Evolutionary conservation across 108 stramenopile genomes (phyloP).

Genomic region (Thalassiosira profunda): DNA sequence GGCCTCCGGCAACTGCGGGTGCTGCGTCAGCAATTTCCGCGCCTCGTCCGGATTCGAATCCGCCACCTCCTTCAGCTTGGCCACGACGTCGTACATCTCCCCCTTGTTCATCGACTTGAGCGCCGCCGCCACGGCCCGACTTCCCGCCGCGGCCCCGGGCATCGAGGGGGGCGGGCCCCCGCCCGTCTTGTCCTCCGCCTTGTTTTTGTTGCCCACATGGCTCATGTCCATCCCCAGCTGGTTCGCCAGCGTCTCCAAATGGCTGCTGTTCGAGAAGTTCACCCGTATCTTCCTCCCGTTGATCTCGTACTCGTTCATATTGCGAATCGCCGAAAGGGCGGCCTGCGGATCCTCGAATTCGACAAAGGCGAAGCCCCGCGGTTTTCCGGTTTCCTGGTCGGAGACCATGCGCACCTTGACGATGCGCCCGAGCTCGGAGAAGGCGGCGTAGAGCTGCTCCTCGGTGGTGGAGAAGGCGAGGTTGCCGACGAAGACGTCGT

Average conservation of each 20-base stretch:
- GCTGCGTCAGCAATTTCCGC: slow-evolving; percentile 75
- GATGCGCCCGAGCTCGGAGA: slow-evolving; percentile 91
- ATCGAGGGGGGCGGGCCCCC: slow-evolving; percentile 12
- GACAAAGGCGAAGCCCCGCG: slow-evolving; percentile 97
- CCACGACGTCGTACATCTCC: slow-evolving; percentile 93
- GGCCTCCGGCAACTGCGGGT: slow-evolving; percentile 94
- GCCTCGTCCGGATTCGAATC: slow-evolving; percentile 94
- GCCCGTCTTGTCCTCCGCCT: slow-evolving; percentile 5
- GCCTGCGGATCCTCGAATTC: slow-evolving; percentile 97
- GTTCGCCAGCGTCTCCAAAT: slow-evolving; percentile 87
- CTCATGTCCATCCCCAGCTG: slow-evolving; percentile 92
- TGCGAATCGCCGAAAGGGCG: slow-evolving; percentile 94
- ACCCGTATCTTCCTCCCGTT: slow-evolving; percentile 93
- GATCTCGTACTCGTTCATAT: slow-evolving; percentile 97
- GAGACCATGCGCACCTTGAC: slow-evolving; percentile 92
- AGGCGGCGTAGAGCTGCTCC: slow-evolving; percentile 89
- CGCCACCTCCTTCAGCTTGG: slow-evolving; percentile 90
- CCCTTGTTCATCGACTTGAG: slow-evolving; percentile 85
- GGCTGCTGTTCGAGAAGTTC: slow-evolving; percentile 92
- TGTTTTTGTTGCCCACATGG: slow-evolving; percentile 13
- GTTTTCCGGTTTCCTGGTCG: slow-evolving; percentile 94
- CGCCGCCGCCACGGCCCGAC: slow-evolving; percentile 78
- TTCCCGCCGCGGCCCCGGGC: slow-evolving; percentile 56
- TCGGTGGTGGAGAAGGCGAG: slow-evolving; percentile 95
- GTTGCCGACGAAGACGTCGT: slow-evolving; percentile 94